Percentiles rank a stretch among this genome's conserved stretches.
These are phyloP conservation scores for Lactifluus volemus DNA, from an alignment of 768 basidiomycete species.

Conservation along the genomic window DNA sequence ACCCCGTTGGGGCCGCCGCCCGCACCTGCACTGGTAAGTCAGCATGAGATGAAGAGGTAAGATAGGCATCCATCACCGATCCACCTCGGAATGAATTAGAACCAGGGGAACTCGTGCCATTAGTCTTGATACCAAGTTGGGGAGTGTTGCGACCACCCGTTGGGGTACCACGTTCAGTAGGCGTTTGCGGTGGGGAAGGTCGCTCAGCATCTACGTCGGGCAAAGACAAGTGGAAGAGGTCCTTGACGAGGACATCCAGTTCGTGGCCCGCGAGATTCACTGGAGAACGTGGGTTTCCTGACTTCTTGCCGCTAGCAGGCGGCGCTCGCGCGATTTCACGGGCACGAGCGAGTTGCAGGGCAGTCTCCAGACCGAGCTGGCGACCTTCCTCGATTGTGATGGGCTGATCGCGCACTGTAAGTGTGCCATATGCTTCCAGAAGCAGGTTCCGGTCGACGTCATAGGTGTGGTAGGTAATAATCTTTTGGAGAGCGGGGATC, in stretches of 20 bases:
- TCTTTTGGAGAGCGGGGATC: slow-evolving; percentile 43
- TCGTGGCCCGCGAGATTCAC: not conserved
- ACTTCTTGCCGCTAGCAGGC: not conserved
- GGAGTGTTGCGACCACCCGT: slow-evolving; percentile 13
- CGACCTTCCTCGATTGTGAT: slow-evolving; percentile 46
- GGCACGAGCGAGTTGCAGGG: slow-evolving; percentile 42
- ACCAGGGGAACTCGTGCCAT: not conserved
- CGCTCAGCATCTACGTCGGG: not conserved
- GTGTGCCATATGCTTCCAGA: slow-evolving; percentile 40
- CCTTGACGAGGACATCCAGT: slow-evolving; percentile 14
- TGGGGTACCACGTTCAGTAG: slow-evolving; percentile 10
- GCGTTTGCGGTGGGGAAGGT: slow-evolving; percentile 6
- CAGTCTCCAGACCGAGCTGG: slow-evolving; percentile 48
- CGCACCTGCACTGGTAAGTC: slow-evolving; percentile 10
- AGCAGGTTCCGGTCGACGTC: slow-evolving; percentile 41
- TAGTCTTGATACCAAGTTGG: slow-evolving; percentile 2
- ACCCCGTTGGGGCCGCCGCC: slow-evolving; percentile 6
- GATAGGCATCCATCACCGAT: slow-evolving; percentile 21
- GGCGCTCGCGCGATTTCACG: slow-evolving; percentile 33
- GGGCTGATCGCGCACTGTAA: slow-evolving; percentile 45
- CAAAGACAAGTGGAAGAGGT: slow-evolving; percentile 11
- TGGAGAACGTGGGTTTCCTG: not conserved
- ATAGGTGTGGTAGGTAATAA: slow-evolving; percentile 47
- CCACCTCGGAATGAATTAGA: slow-evolving; percentile 19
- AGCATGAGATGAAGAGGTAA: slow-evolving; percentile 16